These are phyloP conservation scores for Tetramitus jugosus DNA, from an alignment of 208 protist species.

Conservation along the genomic window DNA sequence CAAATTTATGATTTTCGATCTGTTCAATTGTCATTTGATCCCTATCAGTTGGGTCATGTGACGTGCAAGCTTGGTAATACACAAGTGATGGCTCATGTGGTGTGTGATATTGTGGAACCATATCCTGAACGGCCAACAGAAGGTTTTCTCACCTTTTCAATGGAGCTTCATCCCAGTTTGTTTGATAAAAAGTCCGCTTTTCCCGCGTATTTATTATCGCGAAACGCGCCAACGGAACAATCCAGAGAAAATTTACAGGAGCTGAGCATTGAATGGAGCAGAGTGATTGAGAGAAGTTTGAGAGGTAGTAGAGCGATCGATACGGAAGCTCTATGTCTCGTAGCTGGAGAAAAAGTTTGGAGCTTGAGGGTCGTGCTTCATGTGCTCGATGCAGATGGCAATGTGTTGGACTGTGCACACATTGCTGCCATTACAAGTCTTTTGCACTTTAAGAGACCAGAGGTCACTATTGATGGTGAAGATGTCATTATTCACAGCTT, in stretches of 20 bases:
- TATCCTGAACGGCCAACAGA: conserved; percentile 79
- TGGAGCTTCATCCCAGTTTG: conserved; percentile 67
- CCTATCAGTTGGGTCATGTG: conserved; percentile 29
- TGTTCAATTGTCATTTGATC: not conserved
- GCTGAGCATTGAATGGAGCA: conserved; percentile 44
- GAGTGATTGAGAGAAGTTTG: conserved; percentile 70
- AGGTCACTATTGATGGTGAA: conserved; percentile 77
- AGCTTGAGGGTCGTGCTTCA: conserved; percentile 65
- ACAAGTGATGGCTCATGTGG: conserved; percentile 60
- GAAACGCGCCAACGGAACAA: not conserved
- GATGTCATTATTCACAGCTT: conserved; percentile 65
- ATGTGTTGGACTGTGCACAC: conserved; percentile 67
- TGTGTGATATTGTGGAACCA: conserved; percentile 82
- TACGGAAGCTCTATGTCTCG: conserved; percentile 85
- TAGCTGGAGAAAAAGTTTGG: conserved; percentile 81
- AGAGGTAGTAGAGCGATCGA: conserved; percentile 75
- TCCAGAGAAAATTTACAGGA: conserved; percentile 4
- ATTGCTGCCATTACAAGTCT: conserved; percentile 74
- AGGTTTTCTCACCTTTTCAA: conserved; percentile 80
- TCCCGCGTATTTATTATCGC: conserved; percentile 10
- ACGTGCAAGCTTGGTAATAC: conserved; percentile 76
- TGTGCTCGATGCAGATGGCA: conserved; percentile 86
- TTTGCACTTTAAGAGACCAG: conserved; percentile 79
- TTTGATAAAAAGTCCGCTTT: too few species aligned
- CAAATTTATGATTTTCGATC: not conserved